Base-by-base conservation (phyloP, 495 filamentous ascomycete genomes). In the Aspergillus hancockii region DNA sequence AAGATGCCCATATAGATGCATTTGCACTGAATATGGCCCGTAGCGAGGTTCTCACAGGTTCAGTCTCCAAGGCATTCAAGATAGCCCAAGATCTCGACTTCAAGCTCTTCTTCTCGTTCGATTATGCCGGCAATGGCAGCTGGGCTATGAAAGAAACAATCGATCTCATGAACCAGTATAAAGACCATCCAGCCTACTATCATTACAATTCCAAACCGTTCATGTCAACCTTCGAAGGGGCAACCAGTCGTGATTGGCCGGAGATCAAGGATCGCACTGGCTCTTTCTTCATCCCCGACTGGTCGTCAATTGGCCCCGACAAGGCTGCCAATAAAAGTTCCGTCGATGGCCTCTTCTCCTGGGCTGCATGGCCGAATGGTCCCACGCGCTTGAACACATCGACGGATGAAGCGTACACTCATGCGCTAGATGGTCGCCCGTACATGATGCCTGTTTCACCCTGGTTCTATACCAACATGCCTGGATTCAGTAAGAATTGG, bases 381-480 rank as follows among this genome's bases (percentile, higher is more conserved):
- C 71, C 80, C 4, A 63, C 67, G 3, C 72, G 78, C 43, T 86
- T 84, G 66, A 72, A 73, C 1, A 77, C 75, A 1, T 71, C 69
- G 23, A 72, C 75, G 19, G 88, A 91, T 56, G 88, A 85, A 38
- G 57, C 75, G 1, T 90, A 85, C 65, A 67, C 70, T 23, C 64
- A 71, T 8, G 67, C 66, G n/a, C 64, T 80, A 1, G 63, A 57
- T 16, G 76, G 74, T 0, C 88, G 86, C 68, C 73, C 82, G 8
- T 90, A 84, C 73, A 90, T 91, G 87, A 89, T 90, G 87, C 81
- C 82, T 25, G 83, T 89, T 8, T 86, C 85, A 18, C 88, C 88
- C 3, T 89, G 85, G 82, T 90, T 90, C 68, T 91, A 85, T 61
- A 78, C 75, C 67, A 85, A 88, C 52, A 71, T 90, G 21, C 85